phyloP scores from a whole-genome alignment of 371 early-diverging fungal species.

The Actinomortierella wolfii region DNA sequence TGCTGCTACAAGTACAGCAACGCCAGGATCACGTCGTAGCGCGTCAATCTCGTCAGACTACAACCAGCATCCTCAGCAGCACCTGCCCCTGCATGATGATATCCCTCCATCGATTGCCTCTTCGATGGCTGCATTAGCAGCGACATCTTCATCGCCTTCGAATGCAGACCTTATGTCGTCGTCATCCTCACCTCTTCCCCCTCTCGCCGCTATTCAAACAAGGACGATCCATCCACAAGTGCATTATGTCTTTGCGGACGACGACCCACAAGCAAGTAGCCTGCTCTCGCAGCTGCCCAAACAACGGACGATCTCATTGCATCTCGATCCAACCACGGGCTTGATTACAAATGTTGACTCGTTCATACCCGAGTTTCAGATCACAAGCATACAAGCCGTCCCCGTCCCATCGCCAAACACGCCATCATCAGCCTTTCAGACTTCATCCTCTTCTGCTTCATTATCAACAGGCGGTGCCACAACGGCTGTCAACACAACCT shows the following conservation, averaged over 20 bases:
- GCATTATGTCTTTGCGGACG: conserved; percentile 38
- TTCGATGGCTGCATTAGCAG: too few relatives aligned
- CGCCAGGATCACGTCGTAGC: neutral
- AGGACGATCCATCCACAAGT: conserved; percentile 29
- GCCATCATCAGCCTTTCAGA: neutral
- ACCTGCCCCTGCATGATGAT: too few relatives aligned
- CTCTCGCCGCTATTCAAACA: conserved; percentile 8
- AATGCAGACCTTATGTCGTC: too few relatives aligned
- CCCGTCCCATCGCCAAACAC: conserved; percentile 6
- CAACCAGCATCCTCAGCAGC: too few relatives aligned
- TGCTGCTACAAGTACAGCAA: neutral
- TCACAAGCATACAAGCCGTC: conserved; percentile 26
- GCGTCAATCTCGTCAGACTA: too few relatives aligned
- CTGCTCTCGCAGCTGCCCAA: conserved; percentile 28
- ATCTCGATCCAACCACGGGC: conserved; percentile 32
- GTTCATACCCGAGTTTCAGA: conserved; percentile 22
- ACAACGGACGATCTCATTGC: conserved; percentile 26
- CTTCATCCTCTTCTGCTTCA: conserved; percentile 8
- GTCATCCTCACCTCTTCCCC: too few relatives aligned
- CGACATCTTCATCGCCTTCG: too few relatives aligned
- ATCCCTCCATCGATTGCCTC: too few relatives aligned
- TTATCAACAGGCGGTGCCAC: neutral
- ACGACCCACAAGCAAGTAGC: conserved; percentile 26
- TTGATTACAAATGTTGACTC: conserved; percentile 32
- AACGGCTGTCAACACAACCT: neutral